Base-by-base conservation (phyloP, 345 rosid genomes). In the Turnera subulata region DNA sequence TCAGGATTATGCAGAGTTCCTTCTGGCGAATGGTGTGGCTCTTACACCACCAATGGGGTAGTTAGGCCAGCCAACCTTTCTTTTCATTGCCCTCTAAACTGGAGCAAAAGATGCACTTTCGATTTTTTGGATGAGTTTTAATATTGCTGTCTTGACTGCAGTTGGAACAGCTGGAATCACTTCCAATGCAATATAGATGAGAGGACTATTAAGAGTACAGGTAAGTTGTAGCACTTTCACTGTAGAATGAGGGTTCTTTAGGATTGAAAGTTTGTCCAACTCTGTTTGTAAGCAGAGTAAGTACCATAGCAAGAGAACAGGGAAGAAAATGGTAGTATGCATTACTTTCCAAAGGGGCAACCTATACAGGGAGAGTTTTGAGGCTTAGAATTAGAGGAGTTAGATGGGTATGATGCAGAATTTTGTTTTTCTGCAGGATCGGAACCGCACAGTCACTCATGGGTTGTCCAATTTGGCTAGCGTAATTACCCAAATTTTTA, bases 1-100 rank as follows among this genome's bases (percentile, higher is more conserved):
- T 46, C 24, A 50, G 43, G 59, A 37, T 35, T 69, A 69, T 71
- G 11, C 42, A 15, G 65, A 73, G 43, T 68, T 77, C 64, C 82
- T 82, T 35, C 76, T 73, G 0, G 69, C 62, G 62, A 71, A 71
- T 68, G 84, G 81, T 20, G 70, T 82, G 37, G 78, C 73, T 56
- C 74, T 62, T 1, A 77, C 85, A 11, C 85, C 85, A 16, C 77
- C 85, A 13, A 65, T 75, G 80, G 80, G 85, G 82, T 75, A 63
- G 10, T n/a, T 22, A 0, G n/a, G 21, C 20, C 6, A 7, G 15
- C 19, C 5, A 20, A 26, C 11, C 33, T 18, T 9, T 4, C 11
- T 0, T 15, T 9, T 9, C 11, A 4, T 13, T 42, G 59, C 32
- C 22, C 8, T 50, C 17, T 18, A 56, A 29, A 37, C 16, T 1